phyloP scores from a whole-genome alignment of 179 eudicot species.

The Camellia oleifera region DNA sequence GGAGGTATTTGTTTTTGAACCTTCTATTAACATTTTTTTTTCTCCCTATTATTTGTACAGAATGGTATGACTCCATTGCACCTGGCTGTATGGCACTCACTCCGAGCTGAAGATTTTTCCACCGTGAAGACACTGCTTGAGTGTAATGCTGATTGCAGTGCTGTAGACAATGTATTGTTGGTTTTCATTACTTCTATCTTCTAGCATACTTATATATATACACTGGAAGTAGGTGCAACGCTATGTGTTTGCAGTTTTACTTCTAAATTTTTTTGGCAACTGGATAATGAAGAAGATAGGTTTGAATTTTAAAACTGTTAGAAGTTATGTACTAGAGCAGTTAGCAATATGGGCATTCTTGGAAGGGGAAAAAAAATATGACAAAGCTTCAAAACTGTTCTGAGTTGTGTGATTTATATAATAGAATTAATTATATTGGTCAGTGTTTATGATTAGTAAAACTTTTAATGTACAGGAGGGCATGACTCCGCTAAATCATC shows the following conservation, averaged over 20 bases:
- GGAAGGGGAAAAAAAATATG: no score
- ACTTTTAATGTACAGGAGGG: constrained; percentile 57
- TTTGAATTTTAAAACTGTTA: no score
- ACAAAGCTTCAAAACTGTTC: no score
- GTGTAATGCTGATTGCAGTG: constrained; percentile 82
- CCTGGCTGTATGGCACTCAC: constrained; percentile 96
- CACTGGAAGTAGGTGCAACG: no score
- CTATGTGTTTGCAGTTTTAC: no score
- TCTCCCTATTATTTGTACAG: constrained; percentile 33
- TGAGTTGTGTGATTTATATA: no score
- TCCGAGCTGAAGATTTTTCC: constrained; percentile 61
- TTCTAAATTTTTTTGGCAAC: no score
- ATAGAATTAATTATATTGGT: not conserved
- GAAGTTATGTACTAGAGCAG: no score
- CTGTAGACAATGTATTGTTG: constrained; percentile 62
- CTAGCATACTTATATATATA: no score
- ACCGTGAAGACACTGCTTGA: constrained; percentile 84
- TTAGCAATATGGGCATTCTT: no score
- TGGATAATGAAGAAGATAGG: no score
- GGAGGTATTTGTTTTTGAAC: not conserved
- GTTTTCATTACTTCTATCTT: not conserved
- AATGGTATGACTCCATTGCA: constrained; percentile 99
- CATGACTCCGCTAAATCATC: constrained; percentile 75
- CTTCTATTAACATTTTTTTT: not conserved
- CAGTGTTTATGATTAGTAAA: not conserved